Evolutionary conservation across 1,284 basidiomycete genomes (phyloP).

Genomic region (Malassezia furfur): DNA sequence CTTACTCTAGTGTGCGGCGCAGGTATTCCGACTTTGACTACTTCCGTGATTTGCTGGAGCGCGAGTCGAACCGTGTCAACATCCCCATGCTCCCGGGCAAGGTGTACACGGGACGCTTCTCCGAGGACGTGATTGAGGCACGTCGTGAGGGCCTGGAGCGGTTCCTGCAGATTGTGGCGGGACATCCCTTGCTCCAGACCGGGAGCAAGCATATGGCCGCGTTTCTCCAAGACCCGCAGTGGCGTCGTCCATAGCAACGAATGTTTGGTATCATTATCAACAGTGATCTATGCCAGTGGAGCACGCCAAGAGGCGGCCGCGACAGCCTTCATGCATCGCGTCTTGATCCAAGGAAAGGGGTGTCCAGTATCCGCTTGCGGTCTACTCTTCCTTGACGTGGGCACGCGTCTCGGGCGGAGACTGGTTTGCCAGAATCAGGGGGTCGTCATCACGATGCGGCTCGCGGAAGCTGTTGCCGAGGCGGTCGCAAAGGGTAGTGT

Average conservation of each 20-base stretch:
- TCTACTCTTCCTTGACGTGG: slow-evolving; percentile 1
- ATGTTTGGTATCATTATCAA: neutral
- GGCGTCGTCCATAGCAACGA: slow-evolving; percentile 16
- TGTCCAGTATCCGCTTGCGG: neutral
- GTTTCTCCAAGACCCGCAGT: slow-evolving; percentile 65
- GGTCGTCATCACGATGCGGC: slow-evolving; percentile 73
- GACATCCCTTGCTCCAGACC: slow-evolving; percentile 93
- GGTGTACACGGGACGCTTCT: slow-evolving; percentile 62
- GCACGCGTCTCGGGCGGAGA: neutral
- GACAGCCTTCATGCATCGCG: neutral
- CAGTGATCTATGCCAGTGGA: neutral
- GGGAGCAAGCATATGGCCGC: slow-evolving; percentile 94
- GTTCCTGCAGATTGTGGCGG: slow-evolving; percentile 90
- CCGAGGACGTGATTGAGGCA: slow-evolving; percentile 89
- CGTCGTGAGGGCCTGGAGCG: slow-evolving; percentile 86
- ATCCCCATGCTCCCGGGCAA: slow-evolving; percentile 94
- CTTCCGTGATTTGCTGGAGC: slow-evolving; percentile 93
- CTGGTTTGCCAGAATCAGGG: slow-evolving; percentile 58
- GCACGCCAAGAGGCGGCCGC: neutral
- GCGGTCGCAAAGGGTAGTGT: slow-evolving; percentile 91
- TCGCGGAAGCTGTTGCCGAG: slow-evolving; percentile 75
- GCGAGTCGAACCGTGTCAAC: slow-evolving; percentile 91
- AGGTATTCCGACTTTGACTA: slow-evolving; percentile 98
- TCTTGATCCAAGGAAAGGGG: neutral
- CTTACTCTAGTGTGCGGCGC: slow-evolving; percentile 83